Base-by-base conservation (phyloP, 2,329 filamentous ascomycete genomes). In the Botrytis aclada region DNA sequence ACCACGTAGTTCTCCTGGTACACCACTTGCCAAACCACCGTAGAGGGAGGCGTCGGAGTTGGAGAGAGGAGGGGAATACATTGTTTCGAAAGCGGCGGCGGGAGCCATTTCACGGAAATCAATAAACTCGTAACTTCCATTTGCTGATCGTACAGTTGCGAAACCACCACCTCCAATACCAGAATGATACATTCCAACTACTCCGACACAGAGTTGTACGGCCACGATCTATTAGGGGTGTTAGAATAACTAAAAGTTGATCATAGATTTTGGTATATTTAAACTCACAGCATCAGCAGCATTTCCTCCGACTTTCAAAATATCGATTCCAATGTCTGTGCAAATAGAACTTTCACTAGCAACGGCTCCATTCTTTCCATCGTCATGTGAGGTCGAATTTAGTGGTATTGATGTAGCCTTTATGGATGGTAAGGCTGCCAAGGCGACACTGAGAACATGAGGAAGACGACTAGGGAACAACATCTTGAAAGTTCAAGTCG, bases 31-130 rank as follows among this genome's bases (percentile, higher is more conserved):
- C 43, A 91, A 81, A 5, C 89, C 89, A 6, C 89, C 89, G 47
- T 82, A 84, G 1, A 90, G 82, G 34, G 87, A 88, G 18, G 84
- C 83, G 32, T 85, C 80, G 3, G 83, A 84, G 75, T 89, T 86
- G n/a, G 76, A 72, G 12, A 75, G 64, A 34, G 75, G 76, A 76
- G 89, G 86, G 61, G 86, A 86, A 81, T 88, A 93, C 90, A 92
- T 93, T 74, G 90, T 85, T 78, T 91, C 71, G 70, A 77, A 79
- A 22, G 79, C 87, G 2, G 89, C 89, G 4, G 88, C 89, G 4
- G 90, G 90, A 2, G 90, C 90, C 6, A 86, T 89, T 78, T 93
- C 90, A 39, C 90, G 84, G 78, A 92, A 93, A 78, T 93, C 90
- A 77, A 93, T 87, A 76, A 87, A 88, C 75, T 92, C 90, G 76